Evolutionary conservation across 371 early-diverging fungal species (phyloP).

Genomic region (Rhizopus sp.): DNA sequence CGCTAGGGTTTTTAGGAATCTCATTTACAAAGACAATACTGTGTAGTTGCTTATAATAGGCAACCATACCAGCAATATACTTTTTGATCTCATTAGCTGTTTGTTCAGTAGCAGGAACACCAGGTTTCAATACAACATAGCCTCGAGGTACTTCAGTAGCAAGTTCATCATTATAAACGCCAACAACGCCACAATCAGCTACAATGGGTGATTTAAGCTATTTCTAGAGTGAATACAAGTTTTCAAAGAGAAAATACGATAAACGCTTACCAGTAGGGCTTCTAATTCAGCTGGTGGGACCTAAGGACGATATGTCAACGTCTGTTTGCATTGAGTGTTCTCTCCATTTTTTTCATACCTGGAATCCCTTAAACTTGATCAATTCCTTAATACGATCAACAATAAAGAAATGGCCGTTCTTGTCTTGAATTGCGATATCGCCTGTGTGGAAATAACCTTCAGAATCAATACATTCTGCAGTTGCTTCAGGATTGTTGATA

Average conservation of each 20-base stretch:
- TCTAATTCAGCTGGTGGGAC: constrained; percentile 26
- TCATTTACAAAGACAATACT: constrained; percentile 70
- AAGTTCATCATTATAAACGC: constrained; percentile 43
- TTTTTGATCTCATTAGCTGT: constrained; percentile 40
- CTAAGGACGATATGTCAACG: neutral
- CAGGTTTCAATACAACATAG: constrained; percentile 54
- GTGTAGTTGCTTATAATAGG: constrained; percentile 71
- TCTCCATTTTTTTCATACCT: constrained; percentile 15
- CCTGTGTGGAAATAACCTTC: constrained; percentile 81
- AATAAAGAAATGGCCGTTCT: constrained; percentile 60
- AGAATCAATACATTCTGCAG: constrained; percentile 58
- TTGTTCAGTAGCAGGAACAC: constrained; percentile 11
- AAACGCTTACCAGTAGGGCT: constrained; percentile 16
- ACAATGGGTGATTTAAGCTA: constrained; percentile 56
- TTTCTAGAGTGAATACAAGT: neutral
- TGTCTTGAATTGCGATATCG: constrained; percentile 73
- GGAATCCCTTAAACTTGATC: constrained; percentile 80
- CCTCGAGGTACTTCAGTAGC: constrained; percentile 77
- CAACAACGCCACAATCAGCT: constrained; percentile 72
- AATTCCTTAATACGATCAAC: constrained; percentile 78
- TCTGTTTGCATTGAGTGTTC: neutral
- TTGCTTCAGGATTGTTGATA: constrained; percentile 69
- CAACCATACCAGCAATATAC: constrained; percentile 64
- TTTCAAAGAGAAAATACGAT: neutral
- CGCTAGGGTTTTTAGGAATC: constrained; percentile 73